phyloP scores from a whole-genome alignment of 768 basidiomycete genomes.

The Suillus clintonianus region DNA sequence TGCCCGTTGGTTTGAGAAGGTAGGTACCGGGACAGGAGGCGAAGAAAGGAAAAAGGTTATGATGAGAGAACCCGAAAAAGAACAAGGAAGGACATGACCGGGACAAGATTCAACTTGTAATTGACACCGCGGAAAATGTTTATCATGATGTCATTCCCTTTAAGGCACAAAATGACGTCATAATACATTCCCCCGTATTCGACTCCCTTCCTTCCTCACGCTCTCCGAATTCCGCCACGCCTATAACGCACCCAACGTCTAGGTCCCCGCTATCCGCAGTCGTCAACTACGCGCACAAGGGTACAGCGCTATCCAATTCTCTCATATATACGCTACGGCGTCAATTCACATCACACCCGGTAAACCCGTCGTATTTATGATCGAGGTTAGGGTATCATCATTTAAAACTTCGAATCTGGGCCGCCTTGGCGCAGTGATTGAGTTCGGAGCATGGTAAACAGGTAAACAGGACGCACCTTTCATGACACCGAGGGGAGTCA shows the following conservation, averaged over 20 bases:
- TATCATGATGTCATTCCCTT: conserved; percentile 34
- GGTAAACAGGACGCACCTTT: conserved; percentile 51
- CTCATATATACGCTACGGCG: too few species aligned
- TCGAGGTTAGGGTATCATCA: conserved; percentile 65
- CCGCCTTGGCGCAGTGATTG: conserved; percentile 56
- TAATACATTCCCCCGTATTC: conserved; percentile 8
- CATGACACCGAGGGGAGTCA: too few species aligned
- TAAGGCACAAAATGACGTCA: conserved; percentile 31
- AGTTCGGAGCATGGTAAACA: conserved; percentile 3
- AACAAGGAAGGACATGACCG: neutral
- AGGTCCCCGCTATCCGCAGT: conserved; percentile 57
- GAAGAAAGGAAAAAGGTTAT: neutral
- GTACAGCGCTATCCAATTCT: too few species aligned
- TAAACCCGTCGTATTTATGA: conserved; percentile 86
- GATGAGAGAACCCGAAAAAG: neutral
- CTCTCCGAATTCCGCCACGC: too few species aligned
- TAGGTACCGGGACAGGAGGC: neutral
- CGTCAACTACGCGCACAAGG: conserved; percentile 65
- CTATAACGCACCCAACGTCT: too few species aligned
- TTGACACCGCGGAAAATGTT: conserved; percentile 15
- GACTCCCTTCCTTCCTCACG: conserved; percentile 13
- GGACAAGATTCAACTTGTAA: conserved; percentile 8
- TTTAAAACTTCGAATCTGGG: conserved; percentile 56
- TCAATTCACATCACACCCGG: too few species aligned
- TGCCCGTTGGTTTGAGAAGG: too few species aligned